A percentile compares a stretch with the other conserved stretches of the same genome.
These are phyloP conservation scores for Carex arenaria DNA, from an alignment of 202 grass and related monocot genomes.

Conservation along the genomic window DNA sequence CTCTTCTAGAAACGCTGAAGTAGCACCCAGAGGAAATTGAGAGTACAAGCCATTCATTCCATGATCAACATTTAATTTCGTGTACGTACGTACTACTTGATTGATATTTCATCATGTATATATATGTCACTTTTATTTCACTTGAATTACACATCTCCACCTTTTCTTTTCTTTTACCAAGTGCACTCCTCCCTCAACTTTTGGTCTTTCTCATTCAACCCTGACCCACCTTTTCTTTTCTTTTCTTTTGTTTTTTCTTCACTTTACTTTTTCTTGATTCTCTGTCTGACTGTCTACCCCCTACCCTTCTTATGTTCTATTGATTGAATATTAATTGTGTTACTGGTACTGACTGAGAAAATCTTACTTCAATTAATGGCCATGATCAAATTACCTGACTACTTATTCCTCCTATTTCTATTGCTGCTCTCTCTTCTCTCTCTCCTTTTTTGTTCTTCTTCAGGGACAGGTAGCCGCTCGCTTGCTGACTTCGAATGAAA, in stretches of 20 bases:
- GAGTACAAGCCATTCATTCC: no score
- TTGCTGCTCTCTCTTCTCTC: neutral
- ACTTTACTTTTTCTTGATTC: neutral
- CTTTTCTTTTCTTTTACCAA: neutral
- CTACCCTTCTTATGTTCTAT: neutral
- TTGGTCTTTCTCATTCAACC: neutral
- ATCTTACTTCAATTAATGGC: neutral
- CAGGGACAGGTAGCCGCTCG: neutral
- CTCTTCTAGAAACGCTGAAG: no score
- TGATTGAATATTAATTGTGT: neutral
- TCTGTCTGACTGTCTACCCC: neutral
- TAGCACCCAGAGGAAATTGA: no score
- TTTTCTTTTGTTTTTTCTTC: neutral
- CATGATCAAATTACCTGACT: constrained; percentile 1
- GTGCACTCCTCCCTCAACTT: neutral
- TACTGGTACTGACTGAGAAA: neutral
- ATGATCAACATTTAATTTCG: no score
- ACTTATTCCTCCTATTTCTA: neutral
- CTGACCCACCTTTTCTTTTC: neutral
- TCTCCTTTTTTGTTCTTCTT: neutral
- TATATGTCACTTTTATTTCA: no score
- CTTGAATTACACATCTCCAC: no score
- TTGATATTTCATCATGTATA: no score
- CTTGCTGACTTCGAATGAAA: neutral
- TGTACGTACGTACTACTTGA: no score